phyloP scores from a whole-genome alignment of 2,329 filamentous ascomycete species.

The Microdochium paspali region DNA sequence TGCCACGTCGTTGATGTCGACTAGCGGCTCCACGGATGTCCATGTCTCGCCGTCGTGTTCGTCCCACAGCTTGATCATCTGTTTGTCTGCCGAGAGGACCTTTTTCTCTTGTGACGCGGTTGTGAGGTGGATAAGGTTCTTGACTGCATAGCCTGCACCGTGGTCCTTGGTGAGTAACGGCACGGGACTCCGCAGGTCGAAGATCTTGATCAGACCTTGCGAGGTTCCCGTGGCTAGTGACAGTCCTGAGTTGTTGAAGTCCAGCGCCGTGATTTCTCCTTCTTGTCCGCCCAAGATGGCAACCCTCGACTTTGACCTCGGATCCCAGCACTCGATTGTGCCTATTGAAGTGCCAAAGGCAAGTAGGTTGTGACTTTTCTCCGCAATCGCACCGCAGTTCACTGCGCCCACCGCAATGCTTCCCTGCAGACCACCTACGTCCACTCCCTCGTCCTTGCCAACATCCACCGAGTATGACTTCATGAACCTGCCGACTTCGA shows the following conservation, averaged over 20 bases:
- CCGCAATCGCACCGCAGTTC: conserved; percentile 78
- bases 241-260: conserved; percentile 77
- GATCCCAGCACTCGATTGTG: conserved; percentile 97
- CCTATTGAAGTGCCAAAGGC: conserved; percentile 91
- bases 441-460: conserved; percentile 68
- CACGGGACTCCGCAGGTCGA: conserved; percentile 80
- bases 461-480: conserved; percentile 87
- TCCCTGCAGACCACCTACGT: conserved; percentile 66
- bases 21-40: conserved; percentile 90
- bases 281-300: conserved; percentile 63
- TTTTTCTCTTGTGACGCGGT: conserved; percentile 72
- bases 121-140: conserved; percentile 68
- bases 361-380: conserved; percentile 79
- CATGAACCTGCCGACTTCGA: conserved; percentile 91
- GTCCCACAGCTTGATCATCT: conserved; percentile 97
- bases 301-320: conserved; percentile 71
- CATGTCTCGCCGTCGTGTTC: conserved; percentile 73
- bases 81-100: conserved; percentile 84
- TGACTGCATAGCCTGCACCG: conserved; percentile 86
- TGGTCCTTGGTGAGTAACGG: conserved; percentile 89
- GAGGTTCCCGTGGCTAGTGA: conserved; percentile 83
- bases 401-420: conserved; percentile 79
- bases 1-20: conserved; percentile 89
- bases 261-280: conserved; percentile 74
- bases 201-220: conserved; percentile 78